Evolutionary conservation across 1,139 yeast genomes (phyloP), one percentile per base, ranked within the genome.

Genomic region (Diutina sp.): DNA sequence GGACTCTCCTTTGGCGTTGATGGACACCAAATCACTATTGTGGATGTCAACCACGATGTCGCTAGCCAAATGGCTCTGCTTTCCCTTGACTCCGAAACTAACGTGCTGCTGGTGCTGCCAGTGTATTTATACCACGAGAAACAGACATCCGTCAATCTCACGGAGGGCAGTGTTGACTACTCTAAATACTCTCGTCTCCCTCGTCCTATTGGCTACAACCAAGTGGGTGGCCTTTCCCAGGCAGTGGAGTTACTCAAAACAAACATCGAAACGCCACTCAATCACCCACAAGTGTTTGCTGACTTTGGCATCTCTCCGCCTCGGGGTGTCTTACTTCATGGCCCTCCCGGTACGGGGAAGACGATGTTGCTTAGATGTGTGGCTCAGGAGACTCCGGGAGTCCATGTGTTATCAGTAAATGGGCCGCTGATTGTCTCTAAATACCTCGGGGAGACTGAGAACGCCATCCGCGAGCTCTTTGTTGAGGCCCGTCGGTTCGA

Each of bases 271-370:
- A 75, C 91, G 3, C 97, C 99, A 0, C 74, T 93, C 46, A 83
- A 85, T 60, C 83, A 83, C 57, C 96, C 97, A 0, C 77, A 80
- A 4, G 71, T 90, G 46, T 93, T 90, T 64, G 76, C 85, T 8
- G 84, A 88, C 57, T 95, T 91, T 72, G 91, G 93, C n/a, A 87
- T 91, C 53, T 77, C 85, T 9, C 95, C 97, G 11, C 97, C 98
- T 2, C 76, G 97, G 58, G 99, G 99, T 4, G 78, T 95, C 16
- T 71, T 93, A 44, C 72, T 93, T 5, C 95, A 91, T 70, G 99
- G 99, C 0, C 96, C 98, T 1, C 95, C 98, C 1, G 99, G 99
- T 1, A 91, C 98, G 0, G 99, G 99, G 57, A 93, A 93, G 67
- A 89, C 98, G 0, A 83, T 91, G 90, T 76, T 93, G 16, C 73